These are phyloP conservation scores for Xylaria nigripes DNA, from an alignment of 495 filamentous ascomycete genomes.

Conservation along the genomic window DNA sequence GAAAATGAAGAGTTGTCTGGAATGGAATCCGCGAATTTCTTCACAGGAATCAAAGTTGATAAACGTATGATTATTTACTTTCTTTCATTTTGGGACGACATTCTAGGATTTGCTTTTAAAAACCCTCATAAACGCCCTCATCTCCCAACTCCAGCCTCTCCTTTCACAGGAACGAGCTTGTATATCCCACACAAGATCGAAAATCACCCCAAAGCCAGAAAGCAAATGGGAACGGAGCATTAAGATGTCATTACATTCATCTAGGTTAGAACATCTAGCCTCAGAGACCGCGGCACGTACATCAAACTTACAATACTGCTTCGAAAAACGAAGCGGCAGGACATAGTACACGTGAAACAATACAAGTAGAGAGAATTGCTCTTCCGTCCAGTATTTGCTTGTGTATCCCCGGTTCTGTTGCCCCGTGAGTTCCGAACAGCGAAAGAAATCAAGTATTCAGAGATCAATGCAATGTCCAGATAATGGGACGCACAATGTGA, in stretches of 20 bases:
- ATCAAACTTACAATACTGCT: not conserved
- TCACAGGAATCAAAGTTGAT: too few species aligned
- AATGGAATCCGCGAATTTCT: too few species aligned
- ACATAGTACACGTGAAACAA: not conserved
- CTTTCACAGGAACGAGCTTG: too few species aligned
- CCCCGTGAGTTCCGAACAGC: not conserved
- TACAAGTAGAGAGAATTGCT: not conserved
- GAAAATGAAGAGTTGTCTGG: too few species aligned
- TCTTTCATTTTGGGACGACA: too few species aligned
- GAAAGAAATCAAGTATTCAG: not conserved
- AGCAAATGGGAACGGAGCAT: not conserved
- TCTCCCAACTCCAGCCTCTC: too few species aligned
- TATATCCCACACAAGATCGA: too few species aligned
- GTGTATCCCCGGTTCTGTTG: not conserved
- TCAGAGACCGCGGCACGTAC: not conserved
- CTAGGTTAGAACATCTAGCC: constrained; percentile 2
- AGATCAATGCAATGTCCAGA: not conserved
- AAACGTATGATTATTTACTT: too few species aligned
- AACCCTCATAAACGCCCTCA: too few species aligned
- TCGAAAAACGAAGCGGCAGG: not conserved
- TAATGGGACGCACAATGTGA: not conserved
- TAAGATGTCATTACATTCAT: constrained; percentile 4
- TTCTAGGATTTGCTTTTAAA: too few species aligned
- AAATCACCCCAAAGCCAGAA: not conserved
- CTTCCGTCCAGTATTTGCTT: not conserved